Evolutionary conservation across 306 rosid species (phyloP).

Genomic region (Datisca glomerata): DNA sequence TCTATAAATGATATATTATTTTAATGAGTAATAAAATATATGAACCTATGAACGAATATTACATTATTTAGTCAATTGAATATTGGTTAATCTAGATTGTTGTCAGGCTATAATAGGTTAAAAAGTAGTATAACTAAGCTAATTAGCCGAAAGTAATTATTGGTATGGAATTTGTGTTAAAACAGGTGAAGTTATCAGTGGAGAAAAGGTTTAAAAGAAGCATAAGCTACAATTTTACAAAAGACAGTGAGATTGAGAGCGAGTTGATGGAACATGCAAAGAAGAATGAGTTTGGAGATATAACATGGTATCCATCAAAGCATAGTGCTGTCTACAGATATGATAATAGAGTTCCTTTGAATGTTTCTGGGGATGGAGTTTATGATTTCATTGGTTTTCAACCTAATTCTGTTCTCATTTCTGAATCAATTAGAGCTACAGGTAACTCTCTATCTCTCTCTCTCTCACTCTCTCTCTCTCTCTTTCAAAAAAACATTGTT

Average conservation of each 20-base stretch:
- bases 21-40: no score
- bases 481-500: no score
- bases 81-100: no score
- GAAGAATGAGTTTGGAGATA: slow-evolving; percentile 53
- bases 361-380: slow-evolving; percentile 33
- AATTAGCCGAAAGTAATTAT: no score
- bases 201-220: slow-evolving; percentile 63
- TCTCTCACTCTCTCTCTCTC: no score
- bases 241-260: slow-evolving; percentile 34
- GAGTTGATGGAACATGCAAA: slow-evolving; percentile 37
- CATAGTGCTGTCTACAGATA: slow-evolving; percentile 47
- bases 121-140: no score
- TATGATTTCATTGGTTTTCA: slow-evolving; percentile 67
- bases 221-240: slow-evolving; percentile 33
- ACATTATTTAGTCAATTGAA: no score
- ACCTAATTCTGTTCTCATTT: slow-evolving; percentile 27
- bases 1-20: no score
- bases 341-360: slow-evolving; percentile 45
- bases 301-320: slow-evolving; percentile 70
- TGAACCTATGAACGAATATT: not conserved
- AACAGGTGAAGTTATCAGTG: slow-evolving; percentile 55
- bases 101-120: no score
- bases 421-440: slow-evolving; percentile 38
- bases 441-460: no score
- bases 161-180: no score